Percentiles rank a stretch among this genome's conserved stretches.
Evolutionary conservation across 2,329 filamentous ascomycete genomes (phyloP).

Genomic region (Calonectria naviculata): DNA sequence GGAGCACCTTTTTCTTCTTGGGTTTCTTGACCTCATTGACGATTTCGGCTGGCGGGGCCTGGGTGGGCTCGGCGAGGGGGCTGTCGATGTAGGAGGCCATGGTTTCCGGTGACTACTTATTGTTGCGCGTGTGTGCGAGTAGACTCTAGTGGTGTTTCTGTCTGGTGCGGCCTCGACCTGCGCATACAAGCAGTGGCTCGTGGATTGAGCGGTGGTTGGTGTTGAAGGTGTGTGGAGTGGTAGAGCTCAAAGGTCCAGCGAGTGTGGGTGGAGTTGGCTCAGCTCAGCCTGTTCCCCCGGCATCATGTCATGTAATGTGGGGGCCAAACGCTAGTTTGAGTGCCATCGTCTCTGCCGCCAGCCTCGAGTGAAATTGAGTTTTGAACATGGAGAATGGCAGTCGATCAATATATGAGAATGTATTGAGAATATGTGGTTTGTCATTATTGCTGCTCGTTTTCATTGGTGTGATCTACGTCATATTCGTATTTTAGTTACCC

Average conservation of each 20-base stretch:
- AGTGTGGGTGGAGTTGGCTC: background rate
- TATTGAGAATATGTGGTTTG: background rate
- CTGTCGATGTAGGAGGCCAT: slow-evolving; percentile 50
- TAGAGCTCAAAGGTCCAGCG: background rate
- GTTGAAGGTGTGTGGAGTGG: slow-evolving; percentile 14
- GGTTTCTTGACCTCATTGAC: slow-evolving; percentile 70
- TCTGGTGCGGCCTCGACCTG: background rate
- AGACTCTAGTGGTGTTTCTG: background rate
- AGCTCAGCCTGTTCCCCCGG: background rate
- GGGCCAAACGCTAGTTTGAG: background rate
- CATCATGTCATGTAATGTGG: slow-evolving; percentile 22
- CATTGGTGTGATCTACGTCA: background rate
- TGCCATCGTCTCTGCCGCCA: background rate
- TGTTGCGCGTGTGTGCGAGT: background rate
- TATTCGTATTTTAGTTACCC: background rate
- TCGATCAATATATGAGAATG: no score
- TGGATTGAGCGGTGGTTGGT: slow-evolving; percentile 2
- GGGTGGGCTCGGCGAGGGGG: slow-evolving; percentile 40
- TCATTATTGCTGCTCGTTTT: background rate
- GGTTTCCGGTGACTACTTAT: background rate
- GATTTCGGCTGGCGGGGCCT: slow-evolving; percentile 46
- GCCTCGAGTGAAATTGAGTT: background rate
- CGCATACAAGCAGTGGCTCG: background rate
- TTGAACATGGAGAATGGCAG: background rate
- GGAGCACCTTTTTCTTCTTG: slow-evolving; percentile 87